Percentiles rank a stretch among this genome's conserved stretches.
Conservation (phyloP, 2,329 filamentous ascomycete genomes). For the Cladorrhinum sp. region DNA sequence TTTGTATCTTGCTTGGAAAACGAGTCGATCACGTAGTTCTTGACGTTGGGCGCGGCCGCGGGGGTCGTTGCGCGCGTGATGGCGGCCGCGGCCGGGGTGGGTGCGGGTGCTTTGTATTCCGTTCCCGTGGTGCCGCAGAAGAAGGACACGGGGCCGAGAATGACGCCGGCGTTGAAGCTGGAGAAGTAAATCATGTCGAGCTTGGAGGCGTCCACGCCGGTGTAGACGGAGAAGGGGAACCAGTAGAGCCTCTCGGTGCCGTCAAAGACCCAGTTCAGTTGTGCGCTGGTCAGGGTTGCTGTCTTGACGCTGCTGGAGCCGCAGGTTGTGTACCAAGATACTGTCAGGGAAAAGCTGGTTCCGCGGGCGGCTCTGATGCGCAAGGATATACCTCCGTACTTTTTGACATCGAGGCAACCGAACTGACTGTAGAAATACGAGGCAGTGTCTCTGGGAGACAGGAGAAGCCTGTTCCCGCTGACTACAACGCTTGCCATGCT, state of each 20-base stretch:
- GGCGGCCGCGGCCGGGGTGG: slow-evolving; percentile 37
- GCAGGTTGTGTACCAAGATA: slow-evolving; percentile 48
- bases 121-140: slow-evolving; percentile 53
- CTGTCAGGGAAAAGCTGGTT: slow-evolving; percentile 49
- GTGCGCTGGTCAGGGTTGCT: slow-evolving; percentile 40
- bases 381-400: slow-evolving; percentile 55
- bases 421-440: slow-evolving; percentile 60
- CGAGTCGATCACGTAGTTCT: slow-evolving; percentile 55
- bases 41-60: slow-evolving; percentile 38
- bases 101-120: slow-evolving; percentile 48
- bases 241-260: slow-evolving; percentile 58
- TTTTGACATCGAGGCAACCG: slow-evolving; percentile 50
- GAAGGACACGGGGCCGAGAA: slow-evolving; percentile 55
- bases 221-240: slow-evolving; percentile 52
- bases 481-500: slow-evolving; percentile 56
- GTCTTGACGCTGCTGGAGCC: slow-evolving; percentile 37
- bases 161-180: slow-evolving; percentile 44
- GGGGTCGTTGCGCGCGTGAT: slow-evolving; percentile 35
- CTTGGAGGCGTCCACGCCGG: slow-evolving; percentile 49
- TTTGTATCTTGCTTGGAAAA: slow-evolving; percentile 55
- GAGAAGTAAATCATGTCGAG: slow-evolving; percentile 52
- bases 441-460: slow-evolving; percentile 46
- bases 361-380: slow-evolving; percentile 52
- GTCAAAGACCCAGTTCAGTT: slow-evolving; percentile 60
- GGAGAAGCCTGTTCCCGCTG: slow-evolving; percentile 48